phyloP scores from a whole-genome alignment of 257 asterid genomes.

The Solanum gandarillasii region DNA sequence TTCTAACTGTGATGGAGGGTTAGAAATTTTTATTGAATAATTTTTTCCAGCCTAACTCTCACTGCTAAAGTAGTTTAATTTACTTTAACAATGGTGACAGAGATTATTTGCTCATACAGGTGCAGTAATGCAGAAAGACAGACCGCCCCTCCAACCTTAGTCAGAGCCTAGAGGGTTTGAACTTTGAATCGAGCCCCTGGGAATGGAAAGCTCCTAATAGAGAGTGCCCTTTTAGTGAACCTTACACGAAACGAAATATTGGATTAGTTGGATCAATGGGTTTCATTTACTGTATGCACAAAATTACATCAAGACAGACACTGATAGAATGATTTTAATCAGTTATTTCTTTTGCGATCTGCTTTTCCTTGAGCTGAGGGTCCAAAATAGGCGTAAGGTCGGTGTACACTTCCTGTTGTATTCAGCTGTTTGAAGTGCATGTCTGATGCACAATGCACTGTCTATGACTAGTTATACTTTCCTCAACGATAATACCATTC shows the following conservation, averaged over 20 bases:
- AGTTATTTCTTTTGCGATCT: background rate
- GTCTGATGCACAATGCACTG: background rate
- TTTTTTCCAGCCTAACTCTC: background rate
- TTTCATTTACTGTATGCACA: background rate
- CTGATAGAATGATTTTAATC: background rate
- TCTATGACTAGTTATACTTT: background rate
- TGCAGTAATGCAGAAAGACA: background rate
- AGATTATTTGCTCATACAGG: background rate
- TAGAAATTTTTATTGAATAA: background rate
- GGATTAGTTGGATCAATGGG: background rate
- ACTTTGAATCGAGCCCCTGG: background rate
- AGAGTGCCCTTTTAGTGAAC: background rate
- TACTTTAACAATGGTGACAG: background rate
- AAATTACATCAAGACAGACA: background rate
- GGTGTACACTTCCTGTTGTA: background rate
- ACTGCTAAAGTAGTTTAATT: background rate
- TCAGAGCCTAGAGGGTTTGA: background rate
- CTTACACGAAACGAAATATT: background rate
- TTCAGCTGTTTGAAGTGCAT: background rate
- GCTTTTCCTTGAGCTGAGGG: background rate
- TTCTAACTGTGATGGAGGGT: background rate
- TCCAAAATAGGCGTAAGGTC: background rate
- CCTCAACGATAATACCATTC: background rate
- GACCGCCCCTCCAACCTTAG: background rate
- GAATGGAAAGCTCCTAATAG: background rate